phyloP scores from a whole-genome alignment of 75 land plant genomes.

The Cupressus sempervirens region DNA sequence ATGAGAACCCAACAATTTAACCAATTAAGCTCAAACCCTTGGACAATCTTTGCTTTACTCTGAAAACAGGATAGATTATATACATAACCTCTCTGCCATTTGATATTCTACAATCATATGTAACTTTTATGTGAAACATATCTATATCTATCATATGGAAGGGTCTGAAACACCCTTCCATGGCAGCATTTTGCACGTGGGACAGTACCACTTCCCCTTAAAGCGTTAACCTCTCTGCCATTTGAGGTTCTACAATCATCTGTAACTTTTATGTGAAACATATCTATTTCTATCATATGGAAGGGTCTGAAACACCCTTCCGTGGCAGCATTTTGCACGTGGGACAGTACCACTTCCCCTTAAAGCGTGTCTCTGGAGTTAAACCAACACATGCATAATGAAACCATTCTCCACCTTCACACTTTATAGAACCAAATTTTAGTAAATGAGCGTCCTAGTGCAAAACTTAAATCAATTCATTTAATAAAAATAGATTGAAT shows the following conservation, averaged over 20 bases:
- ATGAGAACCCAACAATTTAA: too few relatives aligned
- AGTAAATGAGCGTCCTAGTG: slow-evolving; percentile 1
- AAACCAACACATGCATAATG: slow-evolving; percentile 96
- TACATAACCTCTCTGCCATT: neutral
- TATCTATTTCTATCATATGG: slow-evolving; percentile 17
- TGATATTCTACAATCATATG: neutral
- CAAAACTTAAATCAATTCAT: neutral
- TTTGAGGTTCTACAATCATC: neutral
- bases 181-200: slow-evolving; percentile 55
- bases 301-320: slow-evolving; percentile 16
- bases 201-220: slow-evolving; percentile 97
- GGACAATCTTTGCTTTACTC: neutral
- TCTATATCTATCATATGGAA: slow-evolving; percentile 19
- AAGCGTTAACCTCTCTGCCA: slow-evolving; percentile 58
- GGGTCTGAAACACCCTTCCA: slow-evolving; percentile 17
- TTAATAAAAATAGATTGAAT: neutral
- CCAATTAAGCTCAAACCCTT: too few relatives aligned
- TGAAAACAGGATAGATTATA: neutral
- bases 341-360: slow-evolving; percentile 96
- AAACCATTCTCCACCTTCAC: slow-evolving; percentile 99
- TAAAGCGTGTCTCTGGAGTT: slow-evolving; percentile 94
- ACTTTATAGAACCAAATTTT: slow-evolving; percentile 40
- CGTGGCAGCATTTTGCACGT: slow-evolving; percentile 51
- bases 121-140: neutral
- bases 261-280: neutral